phyloP scores from a whole-genome alignment of 371 early-diverging fungal species.

The Dinochytrium kinnereticum region DNA sequence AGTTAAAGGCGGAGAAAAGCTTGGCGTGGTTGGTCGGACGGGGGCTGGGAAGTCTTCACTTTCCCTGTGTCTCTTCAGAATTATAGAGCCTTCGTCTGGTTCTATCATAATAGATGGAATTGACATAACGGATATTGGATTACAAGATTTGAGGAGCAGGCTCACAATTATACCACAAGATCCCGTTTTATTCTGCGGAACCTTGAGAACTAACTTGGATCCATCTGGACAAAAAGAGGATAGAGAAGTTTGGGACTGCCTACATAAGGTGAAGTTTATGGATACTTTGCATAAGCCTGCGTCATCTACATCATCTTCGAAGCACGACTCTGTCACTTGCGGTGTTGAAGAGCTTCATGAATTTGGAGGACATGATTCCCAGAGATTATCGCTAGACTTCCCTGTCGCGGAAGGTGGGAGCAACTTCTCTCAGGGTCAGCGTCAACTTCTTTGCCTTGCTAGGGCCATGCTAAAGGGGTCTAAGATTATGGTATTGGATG shows the following conservation, averaged over 20 bases:
- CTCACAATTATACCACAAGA: conserved; percentile 59
- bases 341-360: neutral
- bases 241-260: conserved; percentile 52
- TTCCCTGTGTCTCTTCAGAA: conserved; percentile 69
- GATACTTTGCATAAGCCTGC: conserved; percentile 10
- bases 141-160: conserved; percentile 45
- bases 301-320: no score
- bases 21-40: conserved; percentile 77
- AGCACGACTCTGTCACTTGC: no score
- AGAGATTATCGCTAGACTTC: neutral
- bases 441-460: conserved; percentile 64
- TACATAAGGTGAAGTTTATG: neutral
- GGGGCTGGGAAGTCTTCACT: conserved; percentile 68
- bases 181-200: conserved; percentile 51
- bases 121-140: conserved; percentile 38
- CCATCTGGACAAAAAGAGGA: conserved; percentile 68
- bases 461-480: conserved; percentile 55
- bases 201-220: conserved; percentile 53
- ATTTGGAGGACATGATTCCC: neutral
- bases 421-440: conserved; percentile 60
- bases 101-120: conserved; percentile 74
- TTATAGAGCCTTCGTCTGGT: conserved; percentile 51
- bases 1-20: conserved; percentile 69
- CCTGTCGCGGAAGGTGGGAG: conserved; percentile 40
- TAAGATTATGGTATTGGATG: conserved; percentile 57